These are phyloP conservation scores for Chrysosporium keratinophilum DNA, from an alignment of 2,329 filamentous ascomycete genomes.

Conservation along the genomic window DNA sequence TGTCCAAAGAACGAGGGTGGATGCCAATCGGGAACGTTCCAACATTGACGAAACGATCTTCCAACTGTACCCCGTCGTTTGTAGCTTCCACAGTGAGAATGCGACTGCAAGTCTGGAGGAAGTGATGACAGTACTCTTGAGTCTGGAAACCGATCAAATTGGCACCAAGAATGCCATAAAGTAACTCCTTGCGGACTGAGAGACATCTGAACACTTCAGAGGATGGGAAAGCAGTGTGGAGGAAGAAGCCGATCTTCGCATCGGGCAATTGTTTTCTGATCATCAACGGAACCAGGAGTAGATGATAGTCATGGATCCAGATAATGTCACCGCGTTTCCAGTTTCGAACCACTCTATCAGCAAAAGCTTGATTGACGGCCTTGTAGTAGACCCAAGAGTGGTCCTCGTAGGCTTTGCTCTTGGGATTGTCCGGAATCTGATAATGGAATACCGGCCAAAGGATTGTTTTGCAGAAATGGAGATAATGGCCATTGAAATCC, in stretches of 20 bases:
- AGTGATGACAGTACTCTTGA: conserved; percentile 84
- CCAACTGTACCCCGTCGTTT: conserved; percentile 75
- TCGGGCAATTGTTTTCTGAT: conserved; percentile 75
- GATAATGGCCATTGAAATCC: conserved; percentile 89
- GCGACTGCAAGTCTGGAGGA: conserved; percentile 89
- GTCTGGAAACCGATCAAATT: conserved; percentile 92
- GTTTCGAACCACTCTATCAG: conserved; percentile 76
- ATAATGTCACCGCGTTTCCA: conserved; percentile 90
- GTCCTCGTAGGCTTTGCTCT: conserved; percentile 96
- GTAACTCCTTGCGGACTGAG: conserved; percentile 71
- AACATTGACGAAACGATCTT: conserved; percentile 88
- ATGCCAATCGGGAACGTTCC: conserved; percentile 80
- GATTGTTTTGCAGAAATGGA: conserved; percentile 94
- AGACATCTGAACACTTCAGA: conserved; percentile 93
- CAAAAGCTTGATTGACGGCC: conserved; percentile 85
- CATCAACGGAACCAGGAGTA: conserved; percentile 81
- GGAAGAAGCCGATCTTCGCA: conserved; percentile 90
- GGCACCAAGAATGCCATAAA: conserved; percentile 86
- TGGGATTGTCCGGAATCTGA: conserved; percentile 92
- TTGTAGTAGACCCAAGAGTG: conserved; percentile 95
- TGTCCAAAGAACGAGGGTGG: conserved; percentile 64
- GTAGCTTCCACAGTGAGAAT: conserved; percentile 84
- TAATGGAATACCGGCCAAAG: conserved; percentile 98
- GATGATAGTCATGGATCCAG: conserved; percentile 93
- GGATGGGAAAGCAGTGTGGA: conserved; percentile 90